Base-by-base conservation (phyloP, 164 flowering plant species). In the Berberis vulgaris region DNA sequence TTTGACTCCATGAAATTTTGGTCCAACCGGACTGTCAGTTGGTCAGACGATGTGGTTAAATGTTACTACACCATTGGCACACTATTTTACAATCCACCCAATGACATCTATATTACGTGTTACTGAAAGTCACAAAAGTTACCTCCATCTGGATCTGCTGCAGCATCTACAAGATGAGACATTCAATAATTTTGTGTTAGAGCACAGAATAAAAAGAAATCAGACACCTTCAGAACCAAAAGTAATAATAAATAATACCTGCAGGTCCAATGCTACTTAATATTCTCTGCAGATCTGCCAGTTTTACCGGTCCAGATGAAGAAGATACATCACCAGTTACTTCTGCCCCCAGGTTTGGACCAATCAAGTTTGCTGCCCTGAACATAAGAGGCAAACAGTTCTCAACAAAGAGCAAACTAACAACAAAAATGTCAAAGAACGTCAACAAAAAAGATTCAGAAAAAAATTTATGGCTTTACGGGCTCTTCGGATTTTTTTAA, bases 281-380 rank as follows among this genome's bases (percentile, higher is more conserved):
- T 70, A 94, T 91, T 78, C 97, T 84, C 65, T 89, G 96, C 64
- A 94, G 76, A 70, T 94, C 97, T 67, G 77, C 88, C 76, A 94
- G 68, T 68, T 79, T 86, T 64, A 94, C 97, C 38, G 91, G 89
- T 59, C 96, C 96, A 54, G 88, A 77, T 61, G 93, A 80, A 67
- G 97, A 88, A 56, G 85, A 79, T 4, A 84, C 89, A 62, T 86
- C 88, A 72, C 84, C 80, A 54, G 66, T 73, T 73, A 61, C 82
- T 72, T 84, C 91, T 38, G 81, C 71, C 63, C 86, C 85, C 60
- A 79, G 47, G 65, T 72, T 81, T 49, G 87, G 68, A 6, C 76
- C 78, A 57, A 84, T 79, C 78, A 87, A 64, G 70, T 87, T 82
- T 66, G 84, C 89, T 69, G 83, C 88, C 71, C 98, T 92, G 71